Evolutionary conservation across 2,329 filamentous ascomycete species (phyloP).

Genomic region (Paecilomyces dactylethromorphus): DNA sequence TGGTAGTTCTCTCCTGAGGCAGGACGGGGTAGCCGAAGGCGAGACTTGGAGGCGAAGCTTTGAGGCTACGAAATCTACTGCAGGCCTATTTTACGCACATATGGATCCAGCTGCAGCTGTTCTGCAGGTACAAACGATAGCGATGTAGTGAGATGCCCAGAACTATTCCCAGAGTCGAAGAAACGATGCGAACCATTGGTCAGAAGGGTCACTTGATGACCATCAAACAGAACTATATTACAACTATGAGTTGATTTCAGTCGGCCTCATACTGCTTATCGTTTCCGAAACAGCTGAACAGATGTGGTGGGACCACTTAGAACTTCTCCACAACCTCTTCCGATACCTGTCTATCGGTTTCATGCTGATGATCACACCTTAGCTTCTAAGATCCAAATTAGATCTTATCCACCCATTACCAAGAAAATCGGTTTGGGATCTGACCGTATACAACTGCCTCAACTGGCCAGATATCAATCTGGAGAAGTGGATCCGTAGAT

Average conservation of each 20-base stretch:
- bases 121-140: neutral
- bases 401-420: neutral
- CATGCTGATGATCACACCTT: neutral
- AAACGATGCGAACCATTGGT: neutral
- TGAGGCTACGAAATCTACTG: neutral
- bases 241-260: neutral
- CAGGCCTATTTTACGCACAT: neutral
- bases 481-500: neutral
- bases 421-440: neutral
- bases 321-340: neutral
- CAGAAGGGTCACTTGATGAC: neutral
- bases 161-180: neutral
- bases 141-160: neutral
- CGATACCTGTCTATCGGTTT: neutral
- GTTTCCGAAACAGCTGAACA: neutral
- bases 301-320: too few relatives aligned
- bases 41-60: neutral
- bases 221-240: neutral
- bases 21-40: too few relatives aligned
- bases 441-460: neutral
- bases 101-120: neutral
- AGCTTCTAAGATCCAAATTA: neutral
- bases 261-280: neutral
- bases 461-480: neutral
- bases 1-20: neutral